A percentile compares a stretch with the other conserved stretches of the same genome.
Conservation (phyloP, 225 moss, liverwort and hornwort species). For the Ulota crispa region DNA sequence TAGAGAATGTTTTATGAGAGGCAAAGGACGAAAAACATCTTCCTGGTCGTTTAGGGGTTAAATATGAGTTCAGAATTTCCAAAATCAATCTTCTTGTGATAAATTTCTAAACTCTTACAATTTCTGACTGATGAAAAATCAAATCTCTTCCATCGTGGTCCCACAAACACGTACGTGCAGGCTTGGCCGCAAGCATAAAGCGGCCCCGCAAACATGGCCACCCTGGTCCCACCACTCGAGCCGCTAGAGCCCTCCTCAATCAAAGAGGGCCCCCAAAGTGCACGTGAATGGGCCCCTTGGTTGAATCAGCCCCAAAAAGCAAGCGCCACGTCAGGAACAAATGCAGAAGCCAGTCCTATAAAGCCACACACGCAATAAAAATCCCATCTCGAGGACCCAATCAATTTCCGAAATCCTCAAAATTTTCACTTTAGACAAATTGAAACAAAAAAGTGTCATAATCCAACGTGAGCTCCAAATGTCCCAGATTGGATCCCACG, state of each 20-base stretch:
- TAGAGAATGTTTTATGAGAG: too few species aligned
- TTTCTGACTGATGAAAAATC: too few species aligned
- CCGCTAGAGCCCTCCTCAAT: background rate
- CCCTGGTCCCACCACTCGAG: too few species aligned
- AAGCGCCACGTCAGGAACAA: background rate
- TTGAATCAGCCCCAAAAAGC: background rate
- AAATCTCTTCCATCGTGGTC: too few species aligned
- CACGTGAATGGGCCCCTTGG: background rate
- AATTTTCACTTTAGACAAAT: background rate
- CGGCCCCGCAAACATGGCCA: too few species aligned
- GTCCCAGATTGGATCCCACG: background rate
- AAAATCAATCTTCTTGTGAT: too few species aligned
- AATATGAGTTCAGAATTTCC: too few species aligned
- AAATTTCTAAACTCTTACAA: too few species aligned
- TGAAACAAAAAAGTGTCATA: background rate
- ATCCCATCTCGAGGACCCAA: background rate
- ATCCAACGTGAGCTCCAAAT: background rate
- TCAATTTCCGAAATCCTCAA: background rate
- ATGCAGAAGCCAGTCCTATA: background rate
- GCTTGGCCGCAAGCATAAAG: too few species aligned
- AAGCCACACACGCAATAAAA: background rate
- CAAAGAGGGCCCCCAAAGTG: background rate
- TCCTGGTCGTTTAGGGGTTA: too few species aligned
- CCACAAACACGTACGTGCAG: too few species aligned
- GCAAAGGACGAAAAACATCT: too few species aligned